Evolutionary conservation across 2,329 filamentous ascomycete species (phyloP).

Genomic region (Rhynchosporium graminicola): DNA sequence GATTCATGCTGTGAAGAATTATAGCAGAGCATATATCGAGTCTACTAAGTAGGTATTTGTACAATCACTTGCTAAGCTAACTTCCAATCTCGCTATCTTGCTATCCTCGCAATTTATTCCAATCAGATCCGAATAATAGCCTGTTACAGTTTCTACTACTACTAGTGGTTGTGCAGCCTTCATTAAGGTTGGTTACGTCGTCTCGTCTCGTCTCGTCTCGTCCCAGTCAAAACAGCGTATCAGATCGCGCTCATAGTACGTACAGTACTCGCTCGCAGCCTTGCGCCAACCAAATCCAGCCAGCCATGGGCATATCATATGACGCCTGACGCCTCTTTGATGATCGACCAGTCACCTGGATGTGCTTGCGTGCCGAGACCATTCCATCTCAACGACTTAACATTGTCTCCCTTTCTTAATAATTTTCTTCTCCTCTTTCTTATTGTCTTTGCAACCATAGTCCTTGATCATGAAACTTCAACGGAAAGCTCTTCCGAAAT

Average conservation of each 20-base stretch:
- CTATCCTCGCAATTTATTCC: background rate
- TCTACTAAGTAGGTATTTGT: background rate
- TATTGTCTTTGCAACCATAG: conserved; percentile 10
- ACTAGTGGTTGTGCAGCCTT: too few relatives aligned
- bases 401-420: conserved; percentile 3
- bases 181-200: too few relatives aligned
- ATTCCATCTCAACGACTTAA: conserved; percentile 4
- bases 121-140: background rate
- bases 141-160: too few relatives aligned
- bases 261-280: conserved; percentile 9
- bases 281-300: background rate
- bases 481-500: conserved; percentile 37
- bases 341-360: background rate
- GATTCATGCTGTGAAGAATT: background rate
- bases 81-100: too few relatives aligned
- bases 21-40: conserved; percentile 9
- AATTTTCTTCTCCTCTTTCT: conserved; percentile 12
- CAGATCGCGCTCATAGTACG: too few relatives aligned
- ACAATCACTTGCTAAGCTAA: too few relatives aligned
- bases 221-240: background rate
- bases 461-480: conserved; percentile 26
- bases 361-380: conserved; percentile 15
- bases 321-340: conserved; percentile 19
- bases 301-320: background rate
- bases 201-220: background rate